Conservation (phyloP, 352 stramenopile species). For the Globisporangium irregulare region DNA sequence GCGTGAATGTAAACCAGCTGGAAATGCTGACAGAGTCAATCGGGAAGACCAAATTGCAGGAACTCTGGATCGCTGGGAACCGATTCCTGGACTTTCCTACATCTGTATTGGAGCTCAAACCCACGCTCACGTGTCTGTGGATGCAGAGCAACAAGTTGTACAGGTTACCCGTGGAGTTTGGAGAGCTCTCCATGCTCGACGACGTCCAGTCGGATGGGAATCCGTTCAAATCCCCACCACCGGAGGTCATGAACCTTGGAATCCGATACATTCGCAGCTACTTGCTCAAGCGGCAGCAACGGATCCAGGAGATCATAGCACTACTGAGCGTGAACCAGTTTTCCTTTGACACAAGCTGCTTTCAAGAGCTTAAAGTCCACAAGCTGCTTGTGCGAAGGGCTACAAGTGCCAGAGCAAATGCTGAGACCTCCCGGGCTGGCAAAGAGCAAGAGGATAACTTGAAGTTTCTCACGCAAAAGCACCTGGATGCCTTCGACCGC, state of each 20-base stretch:
- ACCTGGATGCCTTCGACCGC: slow-evolving; percentile 48
- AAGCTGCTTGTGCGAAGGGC: slow-evolving; percentile 24
- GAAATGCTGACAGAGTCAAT: slow-evolving; percentile 41
- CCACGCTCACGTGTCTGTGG: slow-evolving; percentile 38
- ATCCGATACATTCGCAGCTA: slow-evolving; percentile 50
- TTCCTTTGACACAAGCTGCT: slow-evolving; percentile 33
- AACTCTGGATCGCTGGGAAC: slow-evolving; percentile 64
- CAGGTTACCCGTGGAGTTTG: slow-evolving; percentile 57
- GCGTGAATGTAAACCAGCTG: slow-evolving; percentile 50
- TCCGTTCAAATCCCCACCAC: slow-evolving; percentile 65
- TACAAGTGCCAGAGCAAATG: not conserved
- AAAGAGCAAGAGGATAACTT: slow-evolving; percentile 11
- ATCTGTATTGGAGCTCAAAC: slow-evolving; percentile 36
- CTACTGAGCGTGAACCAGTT: slow-evolving; percentile 40
- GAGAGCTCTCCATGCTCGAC: slow-evolving; percentile 35
- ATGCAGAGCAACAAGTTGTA: slow-evolving; percentile 77
- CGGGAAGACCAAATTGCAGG: slow-evolving; percentile 33
- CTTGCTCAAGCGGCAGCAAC: slow-evolving; percentile 54
- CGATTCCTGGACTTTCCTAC: slow-evolving; percentile 42
- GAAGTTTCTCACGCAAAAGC: slow-evolving; percentile 46
- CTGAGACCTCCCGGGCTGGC: not conserved
- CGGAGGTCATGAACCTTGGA: slow-evolving; percentile 58
- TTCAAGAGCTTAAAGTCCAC: slow-evolving; percentile 36
- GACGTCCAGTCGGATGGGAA: slow-evolving; percentile 66
- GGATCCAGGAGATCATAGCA: slow-evolving; percentile 45